Percentiles rank a stretch among this genome's conserved stretches.
Evolutionary conservation across 2,329 filamentous ascomycete genomes (phyloP).

Genomic region (Rutstroemia sp.): DNA sequence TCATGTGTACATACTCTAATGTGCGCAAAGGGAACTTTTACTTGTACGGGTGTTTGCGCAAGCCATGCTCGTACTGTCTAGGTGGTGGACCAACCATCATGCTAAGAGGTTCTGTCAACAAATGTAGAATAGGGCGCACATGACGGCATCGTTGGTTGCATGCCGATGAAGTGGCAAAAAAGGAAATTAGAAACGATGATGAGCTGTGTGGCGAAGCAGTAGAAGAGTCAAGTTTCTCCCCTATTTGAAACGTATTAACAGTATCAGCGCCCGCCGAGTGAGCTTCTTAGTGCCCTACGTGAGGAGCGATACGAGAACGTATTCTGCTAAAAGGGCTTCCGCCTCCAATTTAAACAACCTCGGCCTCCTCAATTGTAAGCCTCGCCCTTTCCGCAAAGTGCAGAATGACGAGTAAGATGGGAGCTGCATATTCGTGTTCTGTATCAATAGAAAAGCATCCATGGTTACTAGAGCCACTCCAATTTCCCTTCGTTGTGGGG

Average conservation of each 20-base stretch:
- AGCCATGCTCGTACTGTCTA: neutral
- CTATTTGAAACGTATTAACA: neutral
- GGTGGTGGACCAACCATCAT: no score
- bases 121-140: neutral
- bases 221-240: neutral
- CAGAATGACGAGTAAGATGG: no score
- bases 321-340: neutral
- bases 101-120: neutral
- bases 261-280: neutral
- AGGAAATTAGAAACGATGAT: neutral
- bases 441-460: no score
- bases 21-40: no score
- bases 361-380: neutral
- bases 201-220: slow-evolving; percentile 5
- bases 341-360: neutral
- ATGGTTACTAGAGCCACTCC: no score
- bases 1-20: no score
- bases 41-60: no score
- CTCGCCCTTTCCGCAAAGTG: no score
- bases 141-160: neutral
- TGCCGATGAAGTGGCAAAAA: neutral
- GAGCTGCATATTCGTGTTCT: no score
- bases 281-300: neutral
- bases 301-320: neutral
- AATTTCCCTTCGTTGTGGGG: no score